A percentile compares a stretch with the other conserved stretches of the same genome.
These are phyloP conservation scores for Emmonsiellopsis sp. DNA, from an alignment of 2,329 filamentous ascomycete genomes.

Conservation along the genomic window DNA sequence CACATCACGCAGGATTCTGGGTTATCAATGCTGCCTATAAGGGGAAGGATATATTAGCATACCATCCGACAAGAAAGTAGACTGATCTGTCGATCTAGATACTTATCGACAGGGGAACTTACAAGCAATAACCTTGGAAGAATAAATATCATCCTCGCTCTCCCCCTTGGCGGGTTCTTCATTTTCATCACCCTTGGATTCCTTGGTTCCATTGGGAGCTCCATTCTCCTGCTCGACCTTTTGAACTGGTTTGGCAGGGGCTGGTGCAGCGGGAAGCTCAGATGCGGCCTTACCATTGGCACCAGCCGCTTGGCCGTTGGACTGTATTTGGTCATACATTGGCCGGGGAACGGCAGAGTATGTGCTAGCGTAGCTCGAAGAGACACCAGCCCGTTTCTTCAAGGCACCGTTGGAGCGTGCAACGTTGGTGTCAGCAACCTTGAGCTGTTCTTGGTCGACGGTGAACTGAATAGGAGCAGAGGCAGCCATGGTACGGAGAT, in stretches of 20 bases:
- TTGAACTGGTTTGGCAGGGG: slow-evolving; percentile 58
- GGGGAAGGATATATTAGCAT: slow-evolving; percentile 22
- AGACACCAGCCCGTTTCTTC: slow-evolving; percentile 61
- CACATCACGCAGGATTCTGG: slow-evolving; percentile 94
- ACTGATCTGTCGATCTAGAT: not conserved
- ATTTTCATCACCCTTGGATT: slow-evolving; percentile 19
- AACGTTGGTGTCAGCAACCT: slow-evolving; percentile 72
- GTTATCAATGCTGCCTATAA: slow-evolving; percentile 83
- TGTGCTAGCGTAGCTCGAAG: slow-evolving; percentile 48
- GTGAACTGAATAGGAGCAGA: slow-evolving; percentile 98
- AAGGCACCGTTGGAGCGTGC: slow-evolving; percentile 48
- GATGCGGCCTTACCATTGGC: slow-evolving; percentile 43
- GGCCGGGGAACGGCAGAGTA: slow-evolving; percentile 56
- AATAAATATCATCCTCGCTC: slow-evolving; percentile 83
- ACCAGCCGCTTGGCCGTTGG: slow-evolving; percentile 23
- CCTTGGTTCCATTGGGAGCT: slow-evolving; percentile 32
- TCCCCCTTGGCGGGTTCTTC: slow-evolving; percentile 49
- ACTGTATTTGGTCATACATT: slow-evolving; percentile 42
- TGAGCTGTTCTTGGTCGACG: slow-evolving; percentile 90
- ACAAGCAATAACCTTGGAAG: slow-evolving; percentile 83
- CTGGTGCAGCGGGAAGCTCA: slow-evolving; percentile 56
- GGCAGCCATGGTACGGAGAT: slow-evolving; percentile 93
- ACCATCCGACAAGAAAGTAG: not conserved
- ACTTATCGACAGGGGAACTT: slow-evolving; percentile 31
- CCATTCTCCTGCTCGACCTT: slow-evolving; percentile 56